Base-by-base conservation (phyloP, 352 stramenopile genomes). In the Saprolegnia diclina region DNA sequence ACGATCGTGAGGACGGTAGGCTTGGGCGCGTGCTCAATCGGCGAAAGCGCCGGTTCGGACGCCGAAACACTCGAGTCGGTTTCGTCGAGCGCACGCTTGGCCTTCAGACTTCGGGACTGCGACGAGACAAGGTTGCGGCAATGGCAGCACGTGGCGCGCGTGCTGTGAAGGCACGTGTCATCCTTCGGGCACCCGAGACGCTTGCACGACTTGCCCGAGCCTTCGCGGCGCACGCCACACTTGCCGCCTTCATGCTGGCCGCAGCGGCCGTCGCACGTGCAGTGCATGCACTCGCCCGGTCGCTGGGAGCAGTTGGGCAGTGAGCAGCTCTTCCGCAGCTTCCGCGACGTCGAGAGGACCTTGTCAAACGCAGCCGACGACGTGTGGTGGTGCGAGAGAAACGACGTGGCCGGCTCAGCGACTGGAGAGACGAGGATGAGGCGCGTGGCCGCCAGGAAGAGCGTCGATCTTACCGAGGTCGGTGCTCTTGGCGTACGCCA, bases 121-220 rank as follows among this genome's bases (percentile, higher is more conserved):
- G 63, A 85, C n/a, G 75, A 83, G 52, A 89, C 82, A 73, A 91
- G 79, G 71, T 91, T 89, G 62, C 83, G 83, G 73, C 83, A 91
- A 62, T 89, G 81, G 71, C 81, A 91, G 74, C 83, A 91, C 4
- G 81, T 89, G 37, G 83, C 83, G 53, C 83, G 80, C 42, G 83
- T 89, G 65, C 79, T 88, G 77, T 91, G 83, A 24, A 85, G 70
- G 46, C 83, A 91, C 26, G 71, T 75, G 26, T 87, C 83, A 71
- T 91, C 83, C 40, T 77, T 79, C 35, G 78, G 71, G 68, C 83
- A 90, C 37, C 73, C 79, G 18, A 81, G 70, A 48, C 76, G 77
- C 72, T 90, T 89, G 76, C 83, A 91, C 65, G 77, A 76, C 65
- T 79, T 78, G 48, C 80, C 83, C 21, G 76, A 87, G 50, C 83